Percentiles rank a stretch among this genome's conserved stretches.
phyloP scores from a whole-genome alignment of 768 basidiomycete species.

The Melanogaster broomeanus region DNA sequence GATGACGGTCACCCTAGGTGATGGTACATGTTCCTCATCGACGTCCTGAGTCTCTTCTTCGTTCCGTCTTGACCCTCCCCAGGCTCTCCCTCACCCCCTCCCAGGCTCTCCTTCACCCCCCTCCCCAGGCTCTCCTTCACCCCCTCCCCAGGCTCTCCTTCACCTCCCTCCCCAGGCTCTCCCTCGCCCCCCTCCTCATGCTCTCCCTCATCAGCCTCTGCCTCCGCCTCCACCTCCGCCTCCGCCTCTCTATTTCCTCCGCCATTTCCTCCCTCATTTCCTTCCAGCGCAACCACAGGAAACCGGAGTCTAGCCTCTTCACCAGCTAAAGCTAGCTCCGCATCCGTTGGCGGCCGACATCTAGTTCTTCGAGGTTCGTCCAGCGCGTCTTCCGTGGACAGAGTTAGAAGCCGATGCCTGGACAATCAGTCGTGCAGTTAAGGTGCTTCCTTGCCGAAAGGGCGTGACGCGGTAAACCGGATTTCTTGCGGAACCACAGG shows the following conservation, averaged over 20 bases:
- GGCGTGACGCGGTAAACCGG: slow-evolving; percentile 24
- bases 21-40: neutral
- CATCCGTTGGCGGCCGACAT: slow-evolving; percentile 23
- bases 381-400: slow-evolving; percentile 15
- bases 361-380: slow-evolving; percentile 23
- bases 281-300: neutral
- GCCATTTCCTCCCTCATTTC: neutral
- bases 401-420: slow-evolving; percentile 22
- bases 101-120: slow-evolving; percentile 13
- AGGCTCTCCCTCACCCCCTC: too few species aligned
- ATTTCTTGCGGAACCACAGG: slow-evolving; percentile 22
- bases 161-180: neutral
- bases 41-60: slow-evolving; percentile 2
- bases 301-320: slow-evolving; percentile 6
- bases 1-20: too few species aligned
- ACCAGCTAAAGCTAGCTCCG: slow-evolving; percentile 16
- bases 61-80: slow-evolving; percentile 5
- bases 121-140: neutral
- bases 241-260: neutral
- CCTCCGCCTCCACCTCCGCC: neutral
- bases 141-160: slow-evolving; percentile 11
- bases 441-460: slow-evolving; percentile 25
- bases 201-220: slow-evolving; percentile 14
- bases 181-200: neutral
- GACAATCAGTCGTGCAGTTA: slow-evolving; percentile 16